Evolutionary conservation across 1,284 basidiomycete genomes (phyloP).

Genomic region (Trametes pubescens): DNA sequence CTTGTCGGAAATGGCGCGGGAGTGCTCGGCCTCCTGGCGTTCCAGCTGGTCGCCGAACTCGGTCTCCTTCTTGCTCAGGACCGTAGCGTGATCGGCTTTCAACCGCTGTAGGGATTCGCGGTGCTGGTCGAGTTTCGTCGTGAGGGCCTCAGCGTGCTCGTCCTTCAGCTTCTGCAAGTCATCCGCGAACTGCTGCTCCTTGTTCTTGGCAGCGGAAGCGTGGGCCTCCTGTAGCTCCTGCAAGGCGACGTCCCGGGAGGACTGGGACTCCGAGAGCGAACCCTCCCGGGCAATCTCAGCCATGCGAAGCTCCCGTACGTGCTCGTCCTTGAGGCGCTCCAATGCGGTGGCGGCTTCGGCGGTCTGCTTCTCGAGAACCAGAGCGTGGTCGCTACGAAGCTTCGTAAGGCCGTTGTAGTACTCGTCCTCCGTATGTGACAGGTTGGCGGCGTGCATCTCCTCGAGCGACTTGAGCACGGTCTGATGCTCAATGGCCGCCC

Average conservation of each 20-base stretch:
- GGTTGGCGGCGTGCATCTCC: conserved; percentile 57
- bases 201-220: conserved; percentile 64
- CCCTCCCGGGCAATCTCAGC: conserved; percentile 78
- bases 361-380: conserved; percentile 64
- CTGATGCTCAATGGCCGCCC: conserved; percentile 62
- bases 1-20: conserved; percentile 57
- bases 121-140: conserved; percentile 68
- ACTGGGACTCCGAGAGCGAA: conserved; percentile 74
- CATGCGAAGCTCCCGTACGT: conserved; percentile 71
- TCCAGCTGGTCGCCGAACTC: conserved; percentile 68
- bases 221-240: conserved; percentile 75
- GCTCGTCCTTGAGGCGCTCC: conserved; percentile 75
- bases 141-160: conserved; percentile 62
- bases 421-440: conserved; percentile 78
- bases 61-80: conserved; percentile 66
- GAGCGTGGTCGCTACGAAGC: conserved; percentile 72
- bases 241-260: conserved; percentile 65
- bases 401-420: conserved; percentile 81
- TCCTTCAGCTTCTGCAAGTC: conserved; percentile 68
- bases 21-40: conserved; percentile 64
- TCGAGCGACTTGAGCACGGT: conserved; percentile 66
- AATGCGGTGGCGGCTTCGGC: conserved; percentile 66
- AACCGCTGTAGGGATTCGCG: conserved; percentile 50
- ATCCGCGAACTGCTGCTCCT: conserved; percentile 68
- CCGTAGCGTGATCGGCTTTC: conserved; percentile 63